Evolutionary conservation across 768 basidiomycete species (phyloP), one percentile per base, ranked within the genome.

Genomic region (Russula compacta): DNA sequence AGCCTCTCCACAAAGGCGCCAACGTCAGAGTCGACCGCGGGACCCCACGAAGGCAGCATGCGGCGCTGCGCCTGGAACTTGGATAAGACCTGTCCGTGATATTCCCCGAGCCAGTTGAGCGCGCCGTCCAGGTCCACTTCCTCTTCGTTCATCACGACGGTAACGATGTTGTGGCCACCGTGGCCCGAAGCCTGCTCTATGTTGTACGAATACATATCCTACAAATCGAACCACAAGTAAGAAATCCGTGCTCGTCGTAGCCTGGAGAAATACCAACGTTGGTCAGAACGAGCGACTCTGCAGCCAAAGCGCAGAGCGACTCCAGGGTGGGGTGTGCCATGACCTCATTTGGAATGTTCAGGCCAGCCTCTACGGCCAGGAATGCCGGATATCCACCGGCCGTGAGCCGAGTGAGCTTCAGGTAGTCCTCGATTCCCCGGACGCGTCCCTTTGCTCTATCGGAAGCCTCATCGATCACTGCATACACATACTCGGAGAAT

Each of bases 171-270:
- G 63, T 77, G 75, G 21, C 67, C 67, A 14, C 73, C 76, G 24
- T 74, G 67, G 1, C 77, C 77, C 10, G 72, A 69, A 10, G 77
- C 72, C 59, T 76, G 73, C 61, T 79, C 77, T 32, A 71, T 70
- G 39, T 71, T 69, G 64, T 75, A 77, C 11, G 76, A 79, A 59
- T 71, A 74, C 35, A 78, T 65, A 59, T 78, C 76, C 74, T 79
- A 53, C 43, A 29, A 29, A 29, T n/a, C n/a, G n/a, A 29, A 29
- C 3, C 24, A 29, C 24, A 29, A 29, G 24, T 29, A 1, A 29
- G 24, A 52, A 35, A 52, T 55, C 38, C 39, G 29, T 70, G 52
- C 58, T 12, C 58, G 53, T 58, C n/a, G n/a, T 12, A 59, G 43
- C 21, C 12, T 5, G 24, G 36, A 24, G 12, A 24, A n/a, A 21